Conservation (phyloP, 1,139 yeast genomes). For the Pichia sp. region DNA sequence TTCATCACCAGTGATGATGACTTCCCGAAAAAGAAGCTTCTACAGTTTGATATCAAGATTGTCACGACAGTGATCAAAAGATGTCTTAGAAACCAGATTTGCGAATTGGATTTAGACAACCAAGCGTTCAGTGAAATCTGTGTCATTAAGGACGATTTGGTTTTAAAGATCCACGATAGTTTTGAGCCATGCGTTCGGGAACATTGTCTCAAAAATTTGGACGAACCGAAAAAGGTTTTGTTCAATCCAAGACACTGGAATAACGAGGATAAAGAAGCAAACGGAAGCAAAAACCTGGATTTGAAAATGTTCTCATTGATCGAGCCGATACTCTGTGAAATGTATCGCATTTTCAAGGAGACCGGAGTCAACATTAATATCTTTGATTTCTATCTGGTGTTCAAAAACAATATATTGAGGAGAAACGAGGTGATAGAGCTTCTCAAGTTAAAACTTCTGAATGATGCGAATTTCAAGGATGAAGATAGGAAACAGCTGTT, state of each 20-base stretch:
- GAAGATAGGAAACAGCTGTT: slow-evolving; percentile 2
- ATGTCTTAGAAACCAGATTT: not conserved
- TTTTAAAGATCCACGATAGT: slow-evolving; percentile 21
- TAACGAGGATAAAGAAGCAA: slow-evolving; percentile 2
- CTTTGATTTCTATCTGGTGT: slow-evolving; percentile 70
- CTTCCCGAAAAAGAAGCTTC: not conserved
- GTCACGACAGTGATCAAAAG: not conserved
- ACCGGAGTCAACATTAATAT: slow-evolving; percentile 70
- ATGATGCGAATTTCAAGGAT: slow-evolving; percentile 3
- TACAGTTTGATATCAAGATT: too few relatives aligned
- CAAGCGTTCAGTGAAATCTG: slow-evolving; percentile 25
- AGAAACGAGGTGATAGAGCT: slow-evolving; percentile 30
- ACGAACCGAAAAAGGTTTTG: slow-evolving; percentile 28
- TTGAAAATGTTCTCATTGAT: slow-evolving; percentile 19
- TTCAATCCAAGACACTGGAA: slow-evolving; percentile 20
- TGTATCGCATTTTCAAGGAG: slow-evolving; percentile 70
- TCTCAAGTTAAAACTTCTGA: slow-evolving; percentile 22
- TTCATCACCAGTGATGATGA: not conserved
- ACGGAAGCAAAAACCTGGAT: slow-evolving; percentile 7
- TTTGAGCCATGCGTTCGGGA: slow-evolving; percentile 34
- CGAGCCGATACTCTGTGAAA: slow-evolving; percentile 46
- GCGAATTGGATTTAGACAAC: slow-evolving; percentile 14
- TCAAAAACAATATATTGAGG: slow-evolving; percentile 44
- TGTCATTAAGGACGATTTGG: slow-evolving; percentile 15
- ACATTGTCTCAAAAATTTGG: slow-evolving; percentile 28